Conservation (phyloP, 129 eudicot species). For the Escallonia rubra region DNA sequence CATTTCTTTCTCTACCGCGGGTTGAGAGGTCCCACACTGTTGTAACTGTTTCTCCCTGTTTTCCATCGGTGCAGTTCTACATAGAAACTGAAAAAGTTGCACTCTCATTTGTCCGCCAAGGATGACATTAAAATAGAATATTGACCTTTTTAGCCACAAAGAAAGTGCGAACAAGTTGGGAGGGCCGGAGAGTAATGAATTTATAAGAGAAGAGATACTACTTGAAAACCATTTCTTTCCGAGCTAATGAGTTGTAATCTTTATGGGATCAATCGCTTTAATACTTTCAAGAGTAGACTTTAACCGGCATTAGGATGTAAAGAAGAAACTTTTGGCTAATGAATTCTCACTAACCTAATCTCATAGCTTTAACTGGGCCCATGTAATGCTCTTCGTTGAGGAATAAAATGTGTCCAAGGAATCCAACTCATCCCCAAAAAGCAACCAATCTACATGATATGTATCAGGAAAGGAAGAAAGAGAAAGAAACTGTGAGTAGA, state of each 20-base stretch:
- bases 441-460: no score
- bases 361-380: not conserved
- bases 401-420: not conserved
- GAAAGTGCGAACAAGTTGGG: no score
- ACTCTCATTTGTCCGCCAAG: no score
- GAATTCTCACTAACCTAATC: not conserved
- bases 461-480: not conserved
- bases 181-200: no score
- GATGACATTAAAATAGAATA: no score
- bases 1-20: no score
- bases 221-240: not conserved
- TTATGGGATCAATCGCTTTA: slow-evolving; percentile 4
- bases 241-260: slow-evolving; percentile 7
- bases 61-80: no score
- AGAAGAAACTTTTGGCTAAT: not conserved
- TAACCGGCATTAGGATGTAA: slow-evolving; percentile 19
- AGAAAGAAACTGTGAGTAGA: not conserved
- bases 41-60: no score
- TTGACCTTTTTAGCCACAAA: no score
- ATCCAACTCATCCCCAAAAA: not conserved
- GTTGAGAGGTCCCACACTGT: no score
- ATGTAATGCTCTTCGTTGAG: not conserved
- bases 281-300: not conserved
- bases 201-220: not conserved
- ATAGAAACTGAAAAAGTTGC: no score